phyloP scores from a whole-genome alignment of 1,284 basidiomycete genomes.

The Sporisorium scitamineum region DNA sequence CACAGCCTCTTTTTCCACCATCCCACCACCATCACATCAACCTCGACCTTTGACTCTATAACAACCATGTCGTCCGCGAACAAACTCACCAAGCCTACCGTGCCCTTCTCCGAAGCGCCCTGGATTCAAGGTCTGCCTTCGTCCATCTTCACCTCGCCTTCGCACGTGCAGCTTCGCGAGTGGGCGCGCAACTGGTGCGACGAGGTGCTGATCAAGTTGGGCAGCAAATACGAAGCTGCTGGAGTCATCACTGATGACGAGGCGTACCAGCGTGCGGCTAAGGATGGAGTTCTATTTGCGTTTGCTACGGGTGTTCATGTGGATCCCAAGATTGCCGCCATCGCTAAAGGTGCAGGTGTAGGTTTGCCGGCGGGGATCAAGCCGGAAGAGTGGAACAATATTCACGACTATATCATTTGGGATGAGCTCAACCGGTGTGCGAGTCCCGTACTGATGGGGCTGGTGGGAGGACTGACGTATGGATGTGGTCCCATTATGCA shows the following conservation, averaged over 20 bases:
- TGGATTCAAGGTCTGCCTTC: slow-evolving; percentile 58
- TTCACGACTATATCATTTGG: slow-evolving; percentile 62
- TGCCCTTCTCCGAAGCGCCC: slow-evolving; percentile 51
- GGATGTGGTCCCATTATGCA: slow-evolving; percentile 55
- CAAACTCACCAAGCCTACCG: slow-evolving; percentile 46
- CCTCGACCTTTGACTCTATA: too few species aligned
- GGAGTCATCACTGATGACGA: slow-evolving; percentile 40
- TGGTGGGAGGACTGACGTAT: slow-evolving; percentile 45
- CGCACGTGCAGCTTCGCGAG: slow-evolving; percentile 47
- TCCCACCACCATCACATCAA: neutral
- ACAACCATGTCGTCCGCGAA: slow-evolving; percentile 20
- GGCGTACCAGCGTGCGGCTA: slow-evolving; percentile 52
- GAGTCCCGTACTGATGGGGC: slow-evolving; percentile 42
- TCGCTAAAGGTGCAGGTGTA: slow-evolving; percentile 50
- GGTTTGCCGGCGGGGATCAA: slow-evolving; percentile 51
- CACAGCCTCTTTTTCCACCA: too few species aligned
- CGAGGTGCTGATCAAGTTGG: slow-evolving; percentile 43
- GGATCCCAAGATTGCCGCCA: slow-evolving; percentile 49
- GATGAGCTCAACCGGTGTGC: slow-evolving; percentile 58
- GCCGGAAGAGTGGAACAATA: slow-evolving; percentile 58
- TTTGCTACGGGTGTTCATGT: slow-evolving; percentile 52
- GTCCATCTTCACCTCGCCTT: slow-evolving; percentile 46
- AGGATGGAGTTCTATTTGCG: slow-evolving; percentile 58
- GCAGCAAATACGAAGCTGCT: slow-evolving; percentile 46
- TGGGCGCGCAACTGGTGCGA: slow-evolving; percentile 49